Evolutionary conservation across 148 eudicot species (phyloP).

Genomic region (Agrostemma githago): DNA sequence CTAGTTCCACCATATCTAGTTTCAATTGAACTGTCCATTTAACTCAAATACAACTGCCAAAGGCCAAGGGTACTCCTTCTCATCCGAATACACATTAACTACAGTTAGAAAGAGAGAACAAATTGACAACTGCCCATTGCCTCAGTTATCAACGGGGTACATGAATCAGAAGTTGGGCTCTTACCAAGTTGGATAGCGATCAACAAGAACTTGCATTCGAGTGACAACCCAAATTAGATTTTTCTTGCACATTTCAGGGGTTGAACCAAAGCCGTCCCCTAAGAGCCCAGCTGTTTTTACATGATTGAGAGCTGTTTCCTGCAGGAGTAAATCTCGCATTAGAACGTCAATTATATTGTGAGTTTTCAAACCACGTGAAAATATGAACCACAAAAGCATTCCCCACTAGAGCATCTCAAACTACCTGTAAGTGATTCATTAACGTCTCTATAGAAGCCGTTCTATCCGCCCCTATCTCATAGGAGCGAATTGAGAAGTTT

Average conservation of each 20-base stretch:
- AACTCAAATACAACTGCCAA: background rate
- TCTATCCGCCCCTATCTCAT: conserved; percentile 95
- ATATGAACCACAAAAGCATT: background rate
- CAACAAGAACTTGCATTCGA: conserved; percentile 84
- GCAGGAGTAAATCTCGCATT: conserved; percentile 23
- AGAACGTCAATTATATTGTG: background rate
- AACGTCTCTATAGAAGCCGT: conserved; percentile 95
- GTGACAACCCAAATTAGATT: conserved; percentile 94
- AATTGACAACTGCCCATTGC: background rate
- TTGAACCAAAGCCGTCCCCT: conserved; percentile 94
- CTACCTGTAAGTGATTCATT: conserved; percentile 99
- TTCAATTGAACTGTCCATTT: background rate
- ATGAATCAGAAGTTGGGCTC: conserved; percentile 13
- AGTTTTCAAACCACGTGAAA: background rate
- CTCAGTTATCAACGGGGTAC: background rate
- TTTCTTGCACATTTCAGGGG: conserved; percentile 91
- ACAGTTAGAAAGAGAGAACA: background rate
- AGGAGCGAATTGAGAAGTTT: conserved; percentile 85
- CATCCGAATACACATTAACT: background rate
- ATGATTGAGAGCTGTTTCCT: conserved; percentile 98
- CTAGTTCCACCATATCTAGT: background rate
- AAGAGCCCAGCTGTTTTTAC: conserved; percentile 74
- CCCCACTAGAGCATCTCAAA: background rate
- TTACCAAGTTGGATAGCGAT: conserved; percentile 96
- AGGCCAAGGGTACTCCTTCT: background rate